Conservation (phyloP, 1,284 basidiomycete genomes). For the Puccinia coronata region DNA sequence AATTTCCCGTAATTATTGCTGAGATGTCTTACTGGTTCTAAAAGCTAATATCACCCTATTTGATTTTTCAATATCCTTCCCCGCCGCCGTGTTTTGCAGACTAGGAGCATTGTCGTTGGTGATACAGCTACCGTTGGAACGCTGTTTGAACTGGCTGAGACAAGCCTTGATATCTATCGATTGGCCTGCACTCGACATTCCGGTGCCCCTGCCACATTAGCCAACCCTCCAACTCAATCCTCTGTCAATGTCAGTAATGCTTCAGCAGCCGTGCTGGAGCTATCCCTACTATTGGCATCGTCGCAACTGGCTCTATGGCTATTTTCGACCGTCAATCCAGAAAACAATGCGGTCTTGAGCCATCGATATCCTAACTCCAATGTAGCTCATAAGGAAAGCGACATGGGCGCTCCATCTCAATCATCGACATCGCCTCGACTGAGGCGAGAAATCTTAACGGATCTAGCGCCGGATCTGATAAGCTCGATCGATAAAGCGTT, state of each 20-base stretch:
- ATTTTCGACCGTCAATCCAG: not conserved
- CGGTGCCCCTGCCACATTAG: not conserved
- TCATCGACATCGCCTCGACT: slow-evolving; percentile 7
- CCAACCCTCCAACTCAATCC: not conserved
- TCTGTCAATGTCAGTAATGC: not conserved
- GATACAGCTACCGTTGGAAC: slow-evolving; percentile 46
- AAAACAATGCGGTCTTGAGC: not conserved
- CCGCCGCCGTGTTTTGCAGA: slow-evolving; percentile 3
- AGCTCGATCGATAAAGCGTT: slow-evolving; percentile 42
- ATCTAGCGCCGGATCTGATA: slow-evolving; percentile 39
- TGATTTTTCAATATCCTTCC: not conserved
- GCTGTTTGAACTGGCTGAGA: slow-evolving; percentile 45
- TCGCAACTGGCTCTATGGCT: slow-evolving; percentile 44
- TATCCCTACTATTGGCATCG: slow-evolving; percentile 32
- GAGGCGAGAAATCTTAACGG: slow-evolving; percentile 39
- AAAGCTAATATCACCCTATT: too few species aligned
- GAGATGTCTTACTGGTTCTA: not conserved
- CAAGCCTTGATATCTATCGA: slow-evolving; percentile 40
- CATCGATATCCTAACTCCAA: not conserved
- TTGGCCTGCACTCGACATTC: slow-evolving; percentile 27
- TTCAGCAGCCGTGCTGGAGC: slow-evolving; percentile 41
- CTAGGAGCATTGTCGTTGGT: slow-evolving; percentile 40
- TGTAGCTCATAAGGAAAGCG: not conserved
- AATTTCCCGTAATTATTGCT: not conserved
- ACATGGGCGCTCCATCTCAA: slow-evolving; percentile 12